These are phyloP conservation scores for Exobasidium rhododendri DNA, from an alignment of 1,284 basidiomycete genomes.

Conservation along the genomic window DNA sequence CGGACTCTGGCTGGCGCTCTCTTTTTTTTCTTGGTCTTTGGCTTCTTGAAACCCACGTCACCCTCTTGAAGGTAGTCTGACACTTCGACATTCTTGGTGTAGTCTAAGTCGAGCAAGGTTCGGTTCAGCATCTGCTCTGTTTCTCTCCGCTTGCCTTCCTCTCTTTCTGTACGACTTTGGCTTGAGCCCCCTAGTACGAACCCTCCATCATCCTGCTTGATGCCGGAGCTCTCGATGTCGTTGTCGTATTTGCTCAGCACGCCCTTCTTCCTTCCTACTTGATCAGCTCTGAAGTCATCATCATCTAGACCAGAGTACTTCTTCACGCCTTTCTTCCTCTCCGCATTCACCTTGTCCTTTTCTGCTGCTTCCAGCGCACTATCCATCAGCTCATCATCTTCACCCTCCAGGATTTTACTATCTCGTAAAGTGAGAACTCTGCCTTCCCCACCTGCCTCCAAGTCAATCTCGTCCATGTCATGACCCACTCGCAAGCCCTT, in stretches of 20 bases:
- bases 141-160: constrained; percentile 59
- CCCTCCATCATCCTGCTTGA: constrained; percentile 23
- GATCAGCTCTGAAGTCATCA: constrained; percentile 68
- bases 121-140: constrained; percentile 68
- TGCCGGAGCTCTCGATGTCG: constrained; percentile 62
- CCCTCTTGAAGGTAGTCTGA: constrained; percentile 87
- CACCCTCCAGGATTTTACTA: constrained; percentile 85
- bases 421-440: constrained; percentile 95
- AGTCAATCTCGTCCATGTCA: constrained; percentile 71
- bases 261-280: constrained; percentile 70
- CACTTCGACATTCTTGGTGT: constrained; percentile 76
- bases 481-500: constrained; percentile 92
- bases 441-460: constrained; percentile 82
- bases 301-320: constrained; percentile 96
- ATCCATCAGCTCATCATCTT: constrained; percentile 96
- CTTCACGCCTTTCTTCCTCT: constrained; percentile 80
- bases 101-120: constrained; percentile 80
- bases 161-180: constrained; percentile 50
- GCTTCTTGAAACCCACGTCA: constrained; percentile 88
- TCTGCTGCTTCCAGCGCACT: constrained; percentile 85
- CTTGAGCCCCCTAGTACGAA: constrained; percentile 32
- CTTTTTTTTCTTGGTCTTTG: constrained; percentile 71
- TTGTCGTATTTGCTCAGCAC: constrained; percentile 93
- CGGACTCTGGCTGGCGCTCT: constrained; percentile 79
- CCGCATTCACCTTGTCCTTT: constrained; percentile 70